Conservation (phyloP, 169 alveolate species). For the Perkinsus olseni region DNA sequence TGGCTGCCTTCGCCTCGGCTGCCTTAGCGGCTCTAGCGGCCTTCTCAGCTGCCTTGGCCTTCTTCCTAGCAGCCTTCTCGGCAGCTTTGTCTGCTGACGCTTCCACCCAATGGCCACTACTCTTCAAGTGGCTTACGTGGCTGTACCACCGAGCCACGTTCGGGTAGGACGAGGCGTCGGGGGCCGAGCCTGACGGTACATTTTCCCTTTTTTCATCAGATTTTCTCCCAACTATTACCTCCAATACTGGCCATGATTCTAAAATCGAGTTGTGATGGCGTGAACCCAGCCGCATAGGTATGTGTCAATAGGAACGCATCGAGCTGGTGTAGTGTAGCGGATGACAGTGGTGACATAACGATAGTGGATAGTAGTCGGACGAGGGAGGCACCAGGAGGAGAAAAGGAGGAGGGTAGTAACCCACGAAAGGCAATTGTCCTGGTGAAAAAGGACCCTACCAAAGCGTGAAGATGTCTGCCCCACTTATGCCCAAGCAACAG, state of each 20-base stretch:
- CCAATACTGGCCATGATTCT: neutral
- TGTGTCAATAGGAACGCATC: neutral
- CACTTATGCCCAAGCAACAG: no score
- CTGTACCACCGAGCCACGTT: neutral
- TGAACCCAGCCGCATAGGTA: neutral
- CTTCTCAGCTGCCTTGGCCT: neutral
- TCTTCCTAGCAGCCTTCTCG: neutral
- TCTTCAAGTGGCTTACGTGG: neutral
- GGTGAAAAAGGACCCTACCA: neutral
- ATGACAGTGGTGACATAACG: neutral
- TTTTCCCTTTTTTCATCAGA: neutral
- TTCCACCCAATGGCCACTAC: neutral
- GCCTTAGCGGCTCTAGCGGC: neutral
- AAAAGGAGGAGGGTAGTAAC: neutral
- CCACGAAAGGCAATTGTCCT: neutral
- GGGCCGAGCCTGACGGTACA: neutral
- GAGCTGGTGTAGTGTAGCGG: neutral
- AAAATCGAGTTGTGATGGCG: neutral
- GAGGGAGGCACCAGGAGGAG: neutral
- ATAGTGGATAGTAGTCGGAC: neutral
- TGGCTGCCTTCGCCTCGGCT: neutral
- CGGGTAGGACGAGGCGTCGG: neutral
- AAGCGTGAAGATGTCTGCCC: no score
- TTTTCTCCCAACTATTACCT: neutral
- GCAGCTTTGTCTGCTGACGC: neutral